Evolutionary conservation across 2,329 filamentous ascomycete species (phyloP).

Genomic region (Ophiosphaerella korrae): DNA sequence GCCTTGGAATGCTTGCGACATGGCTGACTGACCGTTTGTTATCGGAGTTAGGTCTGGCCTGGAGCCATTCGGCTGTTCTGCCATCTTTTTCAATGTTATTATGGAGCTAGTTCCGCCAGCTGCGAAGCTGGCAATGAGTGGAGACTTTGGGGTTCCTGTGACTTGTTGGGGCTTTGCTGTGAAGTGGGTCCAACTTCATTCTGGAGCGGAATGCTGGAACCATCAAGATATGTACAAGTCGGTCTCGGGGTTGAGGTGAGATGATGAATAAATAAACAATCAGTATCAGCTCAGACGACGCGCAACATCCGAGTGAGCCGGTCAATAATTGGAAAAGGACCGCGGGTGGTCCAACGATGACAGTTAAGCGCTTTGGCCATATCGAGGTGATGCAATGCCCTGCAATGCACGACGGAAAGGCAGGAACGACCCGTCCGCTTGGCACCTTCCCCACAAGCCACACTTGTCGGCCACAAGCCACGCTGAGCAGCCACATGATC

Average conservation of each 20-base stretch:
- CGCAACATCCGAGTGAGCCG: constrained; percentile 12
- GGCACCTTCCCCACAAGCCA: not conserved
- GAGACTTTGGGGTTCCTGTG: constrained; percentile 7
- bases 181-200: constrained; percentile 14
- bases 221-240: constrained; percentile 9
- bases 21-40: constrained; percentile 25
- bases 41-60: constrained; percentile 17
- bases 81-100: constrained; percentile 9
- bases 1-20: constrained; percentile 36
- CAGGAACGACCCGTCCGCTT: not conserved
- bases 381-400: constrained; percentile 1
- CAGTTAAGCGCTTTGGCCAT: no score
- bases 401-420: not conserved
- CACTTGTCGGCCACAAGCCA: not conserved
- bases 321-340: not conserved
- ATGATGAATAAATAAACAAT: not conserved
- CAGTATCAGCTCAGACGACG: constrained; percentile 9
- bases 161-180: constrained; percentile 8
- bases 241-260: not conserved
- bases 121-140: constrained; percentile 1
- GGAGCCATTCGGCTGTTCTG: constrained; percentile 6
- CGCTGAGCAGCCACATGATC: no score
- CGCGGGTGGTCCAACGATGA: not conserved
- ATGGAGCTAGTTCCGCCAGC: not conserved
- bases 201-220: not conserved